These are phyloP conservation scores for Posidonia australis DNA, from an alignment of 106 monocot genomes.

Conservation along the genomic window DNA sequence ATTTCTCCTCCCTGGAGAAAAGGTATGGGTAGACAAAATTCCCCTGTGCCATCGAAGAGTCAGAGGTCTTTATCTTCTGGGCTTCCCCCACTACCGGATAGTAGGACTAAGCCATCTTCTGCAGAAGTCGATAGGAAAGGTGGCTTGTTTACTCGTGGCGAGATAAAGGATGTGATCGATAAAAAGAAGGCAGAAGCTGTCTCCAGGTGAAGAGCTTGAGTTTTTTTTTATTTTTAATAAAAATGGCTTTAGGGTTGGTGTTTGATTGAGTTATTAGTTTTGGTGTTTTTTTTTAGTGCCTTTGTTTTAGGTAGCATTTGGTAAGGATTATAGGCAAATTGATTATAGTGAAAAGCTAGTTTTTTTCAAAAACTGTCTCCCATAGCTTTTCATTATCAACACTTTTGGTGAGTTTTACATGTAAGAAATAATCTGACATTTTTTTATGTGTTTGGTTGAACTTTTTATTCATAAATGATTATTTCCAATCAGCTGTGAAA, in stretches of 20 bases:
- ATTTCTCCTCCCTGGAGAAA: background rate
- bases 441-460: too few relatives aligned
- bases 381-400: too few relatives aligned
- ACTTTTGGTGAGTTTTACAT: too few relatives aligned
- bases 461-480: too few relatives aligned
- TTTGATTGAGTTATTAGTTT: background rate
- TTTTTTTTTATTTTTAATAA: background rate
- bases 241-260: background rate
- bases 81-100: background rate
- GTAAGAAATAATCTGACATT: too few relatives aligned
- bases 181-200: conserved; percentile 8
- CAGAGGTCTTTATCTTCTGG: background rate
- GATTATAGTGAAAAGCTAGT: too few relatives aligned
- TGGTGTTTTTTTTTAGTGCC: background rate
- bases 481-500: too few relatives aligned
- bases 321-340: too few relatives aligned
- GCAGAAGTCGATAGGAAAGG: conserved; percentile 1
- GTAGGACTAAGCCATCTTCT: background rate
- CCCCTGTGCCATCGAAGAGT: background rate
- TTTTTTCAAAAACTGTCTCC: too few relatives aligned
- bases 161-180: conserved; percentile 15
- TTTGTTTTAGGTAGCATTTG: too few relatives aligned
- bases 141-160: conserved; percentile 7
- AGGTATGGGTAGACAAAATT: background rate
- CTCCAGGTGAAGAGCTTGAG: background rate